Base-by-base conservation (phyloP, 2,329 filamentous ascomycete species). In the Beauveria sp. region DNA sequence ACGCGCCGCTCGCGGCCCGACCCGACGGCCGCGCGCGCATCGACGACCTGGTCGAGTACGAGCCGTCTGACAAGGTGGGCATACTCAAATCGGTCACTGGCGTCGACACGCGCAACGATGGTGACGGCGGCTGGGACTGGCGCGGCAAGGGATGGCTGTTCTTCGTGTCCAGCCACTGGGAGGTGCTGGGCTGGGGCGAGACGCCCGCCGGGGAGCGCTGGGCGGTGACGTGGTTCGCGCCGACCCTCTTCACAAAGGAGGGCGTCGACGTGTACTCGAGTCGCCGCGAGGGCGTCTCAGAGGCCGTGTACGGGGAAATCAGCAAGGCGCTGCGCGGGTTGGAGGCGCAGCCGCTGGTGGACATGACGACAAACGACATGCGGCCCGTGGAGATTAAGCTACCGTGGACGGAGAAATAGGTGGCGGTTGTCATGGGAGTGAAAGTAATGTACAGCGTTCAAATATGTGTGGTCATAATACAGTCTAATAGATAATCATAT, bases 161-260 rank as follows among this genome's bases (percentile, higher is more conserved):
- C 70, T 85, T 93, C 66, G 88, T 89, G 28, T 82, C 79, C 18
- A 87, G 84, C 51, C 86, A 91, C 69, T 96, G 91, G 91, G 90
- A 96, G 78, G 76, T 94, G 2, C 73, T 96, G 20, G 90, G 88
- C 3, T 92, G 84, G 79, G 90, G 90, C 5, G 82, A 87, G 69
- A 70, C 72, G 24, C 67, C 70, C 40, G 66, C 73, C 24, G 70
- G 67, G 53, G 82, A 85, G 72, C 80, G 81, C 66, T 96, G 90
- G 89, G 85, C 84, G 1, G 89, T 96, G 16, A 96, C 90, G 5
- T 93, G 88, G 80, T 96, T 96, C 72, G 86, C 87, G 64, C 87
- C 89, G 69, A 96, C 90, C 26, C 66, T 92, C 50, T 96, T 96
- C 67, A 94, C 91, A 7, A 88, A 88, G 64, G 89, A 91, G 61